Conservation (phyloP, 1,284 basidiomycete species). For the Rhizoctonia solani region DNA sequence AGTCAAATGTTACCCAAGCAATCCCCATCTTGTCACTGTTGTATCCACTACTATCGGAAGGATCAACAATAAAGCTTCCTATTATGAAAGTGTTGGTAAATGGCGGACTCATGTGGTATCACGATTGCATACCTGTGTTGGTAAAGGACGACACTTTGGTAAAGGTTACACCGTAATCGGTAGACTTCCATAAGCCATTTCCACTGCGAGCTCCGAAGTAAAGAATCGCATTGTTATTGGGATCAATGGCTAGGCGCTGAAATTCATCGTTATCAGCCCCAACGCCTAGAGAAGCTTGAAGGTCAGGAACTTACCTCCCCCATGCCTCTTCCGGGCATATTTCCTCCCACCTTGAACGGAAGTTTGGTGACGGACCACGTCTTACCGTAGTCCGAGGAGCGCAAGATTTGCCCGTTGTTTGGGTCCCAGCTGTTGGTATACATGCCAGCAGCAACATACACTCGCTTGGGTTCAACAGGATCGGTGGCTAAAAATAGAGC, state of each 20-base stretch:
- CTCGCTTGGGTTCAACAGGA: slow-evolving; percentile 18
- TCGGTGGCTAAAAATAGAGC: slow-evolving; percentile 25
- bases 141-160: slow-evolving; percentile 43
- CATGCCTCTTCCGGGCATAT: slow-evolving; percentile 68
- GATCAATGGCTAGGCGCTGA: slow-evolving; percentile 65
- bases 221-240: slow-evolving; percentile 61
- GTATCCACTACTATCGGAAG: slow-evolving; percentile 50
- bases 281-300: neutral
- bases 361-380: slow-evolving; percentile 57
- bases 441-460: slow-evolving; percentile 54
- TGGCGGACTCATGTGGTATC: neutral
- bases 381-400: slow-evolving; percentile 61
- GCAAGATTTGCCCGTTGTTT: slow-evolving; percentile 64
- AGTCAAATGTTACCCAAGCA: slow-evolving; percentile 66
- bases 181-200: slow-evolving; percentile 61
- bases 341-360: slow-evolving; percentile 62
- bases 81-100: neutral
- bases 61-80: slow-evolving; percentile 63
- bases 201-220: slow-evolving; percentile 66
- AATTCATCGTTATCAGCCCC: neutral
- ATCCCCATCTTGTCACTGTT: slow-evolving; percentile 45
- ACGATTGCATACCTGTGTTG: slow-evolving; percentile 47
- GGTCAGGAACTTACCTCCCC: slow-evolving; percentile 43
- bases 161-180: slow-evolving; percentile 45
- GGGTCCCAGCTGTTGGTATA: slow-evolving; percentile 71